Conservation (phyloP, 2,329 filamentous ascomycete genomes). For the Aotearoamyces nothofagi region DNA sequence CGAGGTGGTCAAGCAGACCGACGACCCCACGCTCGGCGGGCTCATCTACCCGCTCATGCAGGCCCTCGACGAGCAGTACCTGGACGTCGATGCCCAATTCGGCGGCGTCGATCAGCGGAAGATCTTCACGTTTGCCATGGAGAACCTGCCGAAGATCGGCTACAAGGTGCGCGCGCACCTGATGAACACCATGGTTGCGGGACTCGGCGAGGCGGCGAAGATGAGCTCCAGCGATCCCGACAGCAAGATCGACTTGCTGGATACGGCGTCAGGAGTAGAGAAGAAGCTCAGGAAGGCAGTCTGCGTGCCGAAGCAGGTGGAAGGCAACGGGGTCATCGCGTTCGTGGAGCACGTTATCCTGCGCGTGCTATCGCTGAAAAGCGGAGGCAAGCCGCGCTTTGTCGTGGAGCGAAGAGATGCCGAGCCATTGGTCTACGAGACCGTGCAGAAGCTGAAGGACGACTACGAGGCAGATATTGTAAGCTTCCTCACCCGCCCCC, state of each 20-base stretch:
- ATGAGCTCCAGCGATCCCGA: conserved; percentile 68
- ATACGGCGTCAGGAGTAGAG: conserved; percentile 54
- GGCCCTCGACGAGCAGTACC: conserved; percentile 77
- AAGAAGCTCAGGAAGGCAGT: conserved; percentile 82
- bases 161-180: conserved; percentile 60
- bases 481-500: conserved; percentile 20
- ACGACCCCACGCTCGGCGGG: conserved; percentile 58
- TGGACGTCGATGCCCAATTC: conserved; percentile 78
- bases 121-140: conserved; percentile 73
- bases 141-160: conserved; percentile 71
- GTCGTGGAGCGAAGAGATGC: conserved; percentile 51
- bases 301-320: conserved; percentile 58
- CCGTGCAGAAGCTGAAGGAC: conserved; percentile 57
- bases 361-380: conserved; percentile 51
- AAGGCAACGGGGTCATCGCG: conserved; percentile 75
- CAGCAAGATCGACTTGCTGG: conserved; percentile 89
- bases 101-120: conserved; percentile 81
- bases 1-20: conserved; percentile 86
- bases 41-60: conserved; percentile 80
- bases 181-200: conserved; percentile 82
- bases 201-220: conserved; percentile 65
- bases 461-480: conserved; percentile 72
- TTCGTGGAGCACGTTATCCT: conserved; percentile 82
- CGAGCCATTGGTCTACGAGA: conserved; percentile 67
- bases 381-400: conserved; percentile 42